Conservation (phyloP, 495 filamentous ascomycete species). For the Talaromyces wortmannii region DNA sequence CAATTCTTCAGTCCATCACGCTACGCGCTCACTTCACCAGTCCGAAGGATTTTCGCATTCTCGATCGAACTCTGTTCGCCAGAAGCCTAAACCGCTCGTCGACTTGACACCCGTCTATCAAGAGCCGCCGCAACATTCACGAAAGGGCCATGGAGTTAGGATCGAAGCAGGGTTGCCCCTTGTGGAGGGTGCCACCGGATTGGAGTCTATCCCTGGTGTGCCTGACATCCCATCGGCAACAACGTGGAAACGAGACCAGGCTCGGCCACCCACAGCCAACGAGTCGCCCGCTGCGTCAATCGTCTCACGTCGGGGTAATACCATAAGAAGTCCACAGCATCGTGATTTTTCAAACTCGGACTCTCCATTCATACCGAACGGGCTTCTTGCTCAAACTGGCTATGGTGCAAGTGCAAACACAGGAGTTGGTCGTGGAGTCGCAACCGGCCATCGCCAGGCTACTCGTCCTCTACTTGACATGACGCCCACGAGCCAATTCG, state of each 20-base stretch:
- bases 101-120: slow-evolving; percentile 69
- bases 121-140: slow-evolving; percentile 64
- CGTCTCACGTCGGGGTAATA: slow-evolving; percentile 6
- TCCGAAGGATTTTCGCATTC: slow-evolving; percentile 12
- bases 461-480: slow-evolving; percentile 52
- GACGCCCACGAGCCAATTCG: slow-evolving; percentile 42
- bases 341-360: slow-evolving; percentile 6
- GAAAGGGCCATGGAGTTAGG: slow-evolving; percentile 61
- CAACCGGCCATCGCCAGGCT: slow-evolving; percentile 42
- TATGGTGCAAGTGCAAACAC: slow-evolving; percentile 3
- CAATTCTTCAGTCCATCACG: slow-evolving; percentile 9
- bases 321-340: neutral
- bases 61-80: slow-evolving; percentile 21
- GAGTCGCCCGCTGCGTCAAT: slow-evolving; percentile 1
- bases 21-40: slow-evolving; percentile 20
- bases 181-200: slow-evolving; percentile 58
- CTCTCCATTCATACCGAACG: slow-evolving; percentile 30
- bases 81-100: slow-evolving; percentile 57
- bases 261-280: slow-evolving; percentile 8
- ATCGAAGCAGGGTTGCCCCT: slow-evolving; percentile 54
- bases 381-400: slow-evolving; percentile 24
- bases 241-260: slow-evolving; percentile 40
- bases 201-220: slow-evolving; percentile 30
- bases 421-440: slow-evolving; percentile 43
- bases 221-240: slow-evolving; percentile 45